These are phyloP conservation scores for Coemansia sp. DNA, from an alignment of 192 early-diverging fungal genomes.

Conservation along the genomic window DNA sequence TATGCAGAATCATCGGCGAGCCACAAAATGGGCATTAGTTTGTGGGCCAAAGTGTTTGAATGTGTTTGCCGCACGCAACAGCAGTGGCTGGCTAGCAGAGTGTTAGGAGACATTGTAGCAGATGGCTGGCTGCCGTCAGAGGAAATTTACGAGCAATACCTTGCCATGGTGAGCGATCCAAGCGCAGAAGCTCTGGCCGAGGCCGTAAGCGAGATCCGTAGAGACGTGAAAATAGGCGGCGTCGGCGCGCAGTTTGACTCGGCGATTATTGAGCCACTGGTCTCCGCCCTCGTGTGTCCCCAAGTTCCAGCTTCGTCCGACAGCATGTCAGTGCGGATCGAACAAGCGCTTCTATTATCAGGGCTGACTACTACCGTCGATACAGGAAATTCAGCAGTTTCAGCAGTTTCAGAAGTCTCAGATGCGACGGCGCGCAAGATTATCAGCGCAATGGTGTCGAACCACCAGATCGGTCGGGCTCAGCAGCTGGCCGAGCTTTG, in stretches of 20 bases:
- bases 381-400: background rate
- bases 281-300: slow-evolving; percentile 18
- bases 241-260: background rate
- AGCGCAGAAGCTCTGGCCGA: slow-evolving; percentile 5
- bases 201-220: slow-evolving; percentile 5
- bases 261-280: slow-evolving; percentile 14
- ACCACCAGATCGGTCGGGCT: slow-evolving; percentile 27
- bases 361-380: background rate
- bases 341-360: slow-evolving; percentile 34
- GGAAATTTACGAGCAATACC: slow-evolving; percentile 20
- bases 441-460: slow-evolving; percentile 25
- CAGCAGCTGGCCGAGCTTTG: slow-evolving; percentile 32
- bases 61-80: slow-evolving; percentile 14
- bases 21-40: slow-evolving; percentile 1
- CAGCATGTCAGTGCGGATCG: slow-evolving; percentile 11
- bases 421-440: slow-evolving; percentile 24
- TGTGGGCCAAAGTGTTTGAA: slow-evolving; percentile 17
- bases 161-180: slow-evolving; percentile 9
- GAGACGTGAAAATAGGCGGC: background rate
- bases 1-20: background rate
- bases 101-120: slow-evolving; percentile 24
- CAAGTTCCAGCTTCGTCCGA: background rate
- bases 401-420: slow-evolving; percentile 11
- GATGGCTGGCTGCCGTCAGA: slow-evolving; percentile 27
- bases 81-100: slow-evolving; percentile 31